Evolutionary conservation across 805 yeast genomes (phyloP).

Genomic region (Maudiozyma barnettii): DNA sequence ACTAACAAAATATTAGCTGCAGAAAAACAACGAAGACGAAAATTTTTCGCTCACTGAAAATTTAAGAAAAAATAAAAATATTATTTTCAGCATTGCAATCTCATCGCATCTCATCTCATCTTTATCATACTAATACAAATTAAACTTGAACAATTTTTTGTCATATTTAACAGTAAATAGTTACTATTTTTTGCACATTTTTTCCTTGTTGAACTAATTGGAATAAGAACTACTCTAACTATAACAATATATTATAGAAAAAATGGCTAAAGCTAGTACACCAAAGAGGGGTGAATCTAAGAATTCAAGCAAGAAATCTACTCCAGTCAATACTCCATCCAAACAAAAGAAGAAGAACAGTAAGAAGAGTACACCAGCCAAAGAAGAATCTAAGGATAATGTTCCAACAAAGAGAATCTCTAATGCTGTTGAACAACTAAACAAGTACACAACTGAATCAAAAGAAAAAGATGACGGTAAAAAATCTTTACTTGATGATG

Average conservation of each 20-base stretch:
- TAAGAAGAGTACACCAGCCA: neutral
- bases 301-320: slow-evolving; percentile 1
- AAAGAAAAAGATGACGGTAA: slow-evolving; percentile 19
- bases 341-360: slow-evolving; percentile 10
- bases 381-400: neutral
- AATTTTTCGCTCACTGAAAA: neutral
- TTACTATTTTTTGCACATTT: too few relatives aligned
- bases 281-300: slow-evolving; percentile 1
- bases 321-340: slow-evolving; percentile 15
- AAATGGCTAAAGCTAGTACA: slow-evolving; percentile 5
- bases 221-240: neutral
- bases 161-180: neutral
- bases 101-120: slow-evolving; percentile 17
- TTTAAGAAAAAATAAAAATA: neutral
- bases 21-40: neutral
- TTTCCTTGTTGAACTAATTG: too few relatives aligned
- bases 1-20: too few relatives aligned
- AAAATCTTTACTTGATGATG: slow-evolving; percentile 47
- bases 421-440: slow-evolving; percentile 57
- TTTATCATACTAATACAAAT: neutral
- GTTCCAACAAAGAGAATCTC: slow-evolving; percentile 28
- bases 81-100: slow-evolving; percentile 1
- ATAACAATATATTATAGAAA: neutral
- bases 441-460: slow-evolving; percentile 36
- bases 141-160: neutral